phyloP scores from a whole-genome alignment of 1,284 basidiomycete species.

The Sporisorium sorghi region DNA sequence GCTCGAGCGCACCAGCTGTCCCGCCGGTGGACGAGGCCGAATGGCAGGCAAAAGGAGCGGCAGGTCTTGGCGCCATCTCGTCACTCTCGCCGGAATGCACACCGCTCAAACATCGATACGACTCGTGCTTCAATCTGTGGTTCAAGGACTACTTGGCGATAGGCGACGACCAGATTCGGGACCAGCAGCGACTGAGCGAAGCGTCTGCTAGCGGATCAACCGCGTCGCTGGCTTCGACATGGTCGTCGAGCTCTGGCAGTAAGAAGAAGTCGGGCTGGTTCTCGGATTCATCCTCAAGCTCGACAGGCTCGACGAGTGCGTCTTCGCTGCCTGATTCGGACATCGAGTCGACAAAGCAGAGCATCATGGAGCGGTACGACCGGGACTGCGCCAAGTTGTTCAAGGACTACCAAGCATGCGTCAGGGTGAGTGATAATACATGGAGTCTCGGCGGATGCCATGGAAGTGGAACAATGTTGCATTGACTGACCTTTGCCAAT shows the following conservation, averaged over 20 bases:
- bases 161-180: slow-evolving; percentile 55
- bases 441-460: not conserved
- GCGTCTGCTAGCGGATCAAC: slow-evolving; percentile 49
- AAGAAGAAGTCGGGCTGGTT: slow-evolving; percentile 46
- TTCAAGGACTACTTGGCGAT: slow-evolving; percentile 85
- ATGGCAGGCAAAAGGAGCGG: slow-evolving; percentile 36
- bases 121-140: slow-evolving; percentile 95
- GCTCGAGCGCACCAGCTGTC: not conserved
- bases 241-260: not conserved
- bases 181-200: slow-evolving; percentile 70
- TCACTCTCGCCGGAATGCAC: slow-evolving; percentile 83
- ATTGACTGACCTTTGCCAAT: not conserved
- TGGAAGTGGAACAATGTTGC: not conserved
- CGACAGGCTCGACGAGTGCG: slow-evolving; percentile 16
- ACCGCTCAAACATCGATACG: slow-evolving; percentile 86
- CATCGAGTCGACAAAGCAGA: slow-evolving; percentile 26
- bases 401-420: slow-evolving; percentile 81
- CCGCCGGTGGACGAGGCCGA: slow-evolving; percentile 10
- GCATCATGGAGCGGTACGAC: slow-evolving; percentile 74
- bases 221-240: slow-evolving; percentile 1
- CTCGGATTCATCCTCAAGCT: slow-evolving; percentile 26
- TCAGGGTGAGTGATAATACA: slow-evolving; percentile 74
- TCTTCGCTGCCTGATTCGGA: slow-evolving; percentile 27
- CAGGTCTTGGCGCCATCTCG: slow-evolving; percentile 59
- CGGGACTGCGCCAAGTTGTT: slow-evolving; percentile 83